Evolutionary conservation across 108 stramenopile genomes (phyloP).

Genomic region (Nitzschia palea): DNA sequence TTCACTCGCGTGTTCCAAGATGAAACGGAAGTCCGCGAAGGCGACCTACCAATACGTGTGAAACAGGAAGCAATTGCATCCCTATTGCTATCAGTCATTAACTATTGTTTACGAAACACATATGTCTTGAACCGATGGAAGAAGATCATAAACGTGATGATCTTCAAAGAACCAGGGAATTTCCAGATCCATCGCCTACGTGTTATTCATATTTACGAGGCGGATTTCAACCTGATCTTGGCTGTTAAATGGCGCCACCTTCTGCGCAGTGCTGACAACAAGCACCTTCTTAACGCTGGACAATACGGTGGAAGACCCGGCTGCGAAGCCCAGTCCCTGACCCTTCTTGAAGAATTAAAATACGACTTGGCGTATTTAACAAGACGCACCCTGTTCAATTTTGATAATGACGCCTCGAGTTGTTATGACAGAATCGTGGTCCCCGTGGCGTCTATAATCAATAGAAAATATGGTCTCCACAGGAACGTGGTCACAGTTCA

Average conservation of each 20-base stretch:
- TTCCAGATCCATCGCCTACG: constrained; percentile 8
- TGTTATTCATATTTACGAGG: constrained; percentile 17
- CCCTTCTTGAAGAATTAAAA: background rate
- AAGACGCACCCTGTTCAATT: background rate
- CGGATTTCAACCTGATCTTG: constrained; percentile 5
- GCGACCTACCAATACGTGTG: background rate
- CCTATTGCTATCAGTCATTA: background rate
- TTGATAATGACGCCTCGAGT: background rate
- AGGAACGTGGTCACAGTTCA: background rate
- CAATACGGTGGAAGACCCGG: constrained; percentile 3
- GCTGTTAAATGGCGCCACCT: background rate
- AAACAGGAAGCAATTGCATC: background rate
- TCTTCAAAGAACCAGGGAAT: background rate
- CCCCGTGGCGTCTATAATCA: background rate
- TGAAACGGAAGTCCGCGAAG: background rate
- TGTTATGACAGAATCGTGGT: constrained; percentile 4
- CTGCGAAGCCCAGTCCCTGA: background rate
- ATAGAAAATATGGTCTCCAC: background rate
- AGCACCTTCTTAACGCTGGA: background rate
- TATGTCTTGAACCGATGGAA: background rate
- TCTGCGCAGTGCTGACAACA: background rate
- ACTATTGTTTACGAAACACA: background rate
- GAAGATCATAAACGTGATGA: background rate
- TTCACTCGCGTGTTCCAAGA: no score
- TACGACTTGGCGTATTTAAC: background rate